A percentile compares a stretch with the other conserved stretches of the same genome.
These are phyloP conservation scores for Glycine tomentella DNA, from an alignment of 306 rosid species.

Conservation along the genomic window DNA sequence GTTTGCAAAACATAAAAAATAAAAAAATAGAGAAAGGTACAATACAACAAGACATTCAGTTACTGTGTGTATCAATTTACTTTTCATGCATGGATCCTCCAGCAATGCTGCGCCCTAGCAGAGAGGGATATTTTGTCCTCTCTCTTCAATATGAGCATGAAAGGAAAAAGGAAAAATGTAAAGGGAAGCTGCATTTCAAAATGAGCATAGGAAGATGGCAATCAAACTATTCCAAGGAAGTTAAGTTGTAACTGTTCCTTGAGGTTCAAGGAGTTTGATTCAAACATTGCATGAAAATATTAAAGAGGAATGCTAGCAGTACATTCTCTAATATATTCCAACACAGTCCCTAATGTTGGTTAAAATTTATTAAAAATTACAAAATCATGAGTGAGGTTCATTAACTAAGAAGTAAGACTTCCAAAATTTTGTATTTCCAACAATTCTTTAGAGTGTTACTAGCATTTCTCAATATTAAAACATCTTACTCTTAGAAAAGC, in stretches of 20 bases:
- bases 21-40: not conserved
- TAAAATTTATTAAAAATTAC: not conserved
- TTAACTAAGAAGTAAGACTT: not conserved
- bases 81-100: too few species aligned
- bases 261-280: slow-evolving; percentile 13
- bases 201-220: not conserved
- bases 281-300: slow-evolving; percentile 5
- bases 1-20: not conserved
- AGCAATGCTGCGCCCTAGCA: too few species aligned
- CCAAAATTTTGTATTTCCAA: not conserved
- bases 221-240: slow-evolving; percentile 4
- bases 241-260: not conserved
- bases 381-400: not conserved
- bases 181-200: slow-evolving; percentile 10
- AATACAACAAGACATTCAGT: too few species aligned
- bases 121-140: not conserved
- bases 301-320: not conserved
- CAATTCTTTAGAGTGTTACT: not conserved
- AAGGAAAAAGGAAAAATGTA: slow-evolving; percentile 4
- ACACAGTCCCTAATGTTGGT: not conserved
- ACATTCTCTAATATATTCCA: not conserved
- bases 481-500: not conserved
- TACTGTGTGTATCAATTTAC: too few species aligned
- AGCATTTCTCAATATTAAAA: not conserved
- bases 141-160: slow-evolving; percentile 5